Conservation (phyloP, 768 basidiomycete genomes). For the Leccinum truebloodii region DNA sequence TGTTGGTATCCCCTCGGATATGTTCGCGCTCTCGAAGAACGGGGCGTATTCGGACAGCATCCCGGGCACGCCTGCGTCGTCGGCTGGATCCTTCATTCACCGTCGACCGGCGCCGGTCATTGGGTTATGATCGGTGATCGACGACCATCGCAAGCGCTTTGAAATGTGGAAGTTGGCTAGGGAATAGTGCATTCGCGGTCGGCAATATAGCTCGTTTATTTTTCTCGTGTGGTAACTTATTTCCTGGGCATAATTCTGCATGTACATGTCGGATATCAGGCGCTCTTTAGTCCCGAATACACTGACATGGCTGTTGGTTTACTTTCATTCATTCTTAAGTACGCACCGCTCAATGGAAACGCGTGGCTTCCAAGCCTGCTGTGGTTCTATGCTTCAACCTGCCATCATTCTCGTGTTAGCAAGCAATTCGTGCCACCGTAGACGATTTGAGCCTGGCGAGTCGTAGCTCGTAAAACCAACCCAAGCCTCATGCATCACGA, state of each 20-base stretch:
- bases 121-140: background rate
- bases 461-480: no score
- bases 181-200: background rate
- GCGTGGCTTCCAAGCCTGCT: no score
- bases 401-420: no score
- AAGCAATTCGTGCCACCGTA: no score
- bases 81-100: background rate
- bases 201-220: background rate
- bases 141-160: background rate
- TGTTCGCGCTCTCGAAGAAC: constrained; percentile 56
- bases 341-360: no score
- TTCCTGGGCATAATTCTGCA: background rate
- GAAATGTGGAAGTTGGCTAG: background rate
- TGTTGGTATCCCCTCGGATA: constrained; percentile 58
- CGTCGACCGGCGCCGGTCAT: background rate
- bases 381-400: no score
- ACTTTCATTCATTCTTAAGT: no score
- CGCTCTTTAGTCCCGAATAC: background rate
- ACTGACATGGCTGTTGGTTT: no score
- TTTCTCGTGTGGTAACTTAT: background rate
- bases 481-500: no score
- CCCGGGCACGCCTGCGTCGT: constrained; percentile 31
- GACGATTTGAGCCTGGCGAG: no score
- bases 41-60: constrained; percentile 38
- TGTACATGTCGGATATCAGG: background rate